These are phyloP conservation scores for Pisolithus tinctorius DNA, from an alignment of 768 basidiomycete genomes.

Conservation along the genomic window DNA sequence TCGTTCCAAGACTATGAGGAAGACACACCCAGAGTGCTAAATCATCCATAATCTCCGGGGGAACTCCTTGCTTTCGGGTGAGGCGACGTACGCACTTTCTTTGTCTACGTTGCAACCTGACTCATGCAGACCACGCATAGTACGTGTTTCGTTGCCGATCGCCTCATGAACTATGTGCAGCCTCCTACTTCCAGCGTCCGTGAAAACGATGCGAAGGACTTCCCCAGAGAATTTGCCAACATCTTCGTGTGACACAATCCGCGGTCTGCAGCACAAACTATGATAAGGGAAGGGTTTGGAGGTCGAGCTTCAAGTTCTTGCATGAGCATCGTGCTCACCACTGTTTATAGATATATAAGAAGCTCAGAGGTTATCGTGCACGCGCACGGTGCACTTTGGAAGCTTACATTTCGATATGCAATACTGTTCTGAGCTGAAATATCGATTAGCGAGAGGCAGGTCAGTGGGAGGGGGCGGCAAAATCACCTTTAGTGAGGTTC, in stretches of 20 bases:
- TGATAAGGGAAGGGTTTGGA: constrained; percentile 19
- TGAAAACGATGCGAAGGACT: constrained; percentile 13
- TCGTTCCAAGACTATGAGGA: not conserved
- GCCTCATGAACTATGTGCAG: constrained; percentile 28
- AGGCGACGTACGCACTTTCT: constrained; percentile 28
- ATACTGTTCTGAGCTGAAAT: not conserved
- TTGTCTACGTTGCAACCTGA: constrained; percentile 20
- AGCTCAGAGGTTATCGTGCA: too few species aligned
- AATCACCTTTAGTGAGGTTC: not conserved
- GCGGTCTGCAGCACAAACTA: constrained; percentile 27
- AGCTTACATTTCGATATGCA: not conserved
- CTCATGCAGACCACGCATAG: constrained; percentile 25
- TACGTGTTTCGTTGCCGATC: constrained; percentile 16
- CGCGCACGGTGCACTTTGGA: too few species aligned
- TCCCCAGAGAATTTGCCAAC: constrained; percentile 5
- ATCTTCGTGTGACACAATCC: constrained; percentile 28
- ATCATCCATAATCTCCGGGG: constrained; percentile 30
- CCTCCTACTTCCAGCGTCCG: constrained; percentile 29
- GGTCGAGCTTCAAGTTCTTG: constrained; percentile 29
- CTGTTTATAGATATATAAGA: constrained; percentile 7
- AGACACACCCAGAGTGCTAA: too few species aligned
- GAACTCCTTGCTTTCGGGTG: constrained; percentile 23
- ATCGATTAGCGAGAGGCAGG: not conserved
- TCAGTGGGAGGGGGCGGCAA: not conserved
- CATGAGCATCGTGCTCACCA: constrained; percentile 30